Base-by-base conservation (phyloP, 2,329 filamentous ascomycete genomes). In the Claviceps sp. region DNA sequence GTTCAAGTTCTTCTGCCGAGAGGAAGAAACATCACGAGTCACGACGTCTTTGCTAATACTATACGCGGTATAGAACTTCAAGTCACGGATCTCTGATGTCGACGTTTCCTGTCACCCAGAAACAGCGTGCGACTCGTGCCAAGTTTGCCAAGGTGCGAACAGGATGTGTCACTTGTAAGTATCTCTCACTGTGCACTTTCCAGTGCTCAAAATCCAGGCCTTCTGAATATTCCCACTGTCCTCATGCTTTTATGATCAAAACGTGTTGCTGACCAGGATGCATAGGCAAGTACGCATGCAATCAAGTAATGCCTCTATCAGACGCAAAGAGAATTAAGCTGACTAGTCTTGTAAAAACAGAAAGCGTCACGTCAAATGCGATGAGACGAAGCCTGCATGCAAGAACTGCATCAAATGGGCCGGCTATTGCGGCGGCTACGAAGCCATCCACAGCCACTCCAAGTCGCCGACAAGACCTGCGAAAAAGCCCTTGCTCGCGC, bases 361-460 rank as follows among this genome's bases (percentile, higher is more conserved):
- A 54, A 61, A 59, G 50, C 60, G 65, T 14, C 65, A 67, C 47
- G 62, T 67, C 36, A 67, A 67, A 50, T 67, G 65, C 55, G 65
- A 68, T 52, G 65, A 68, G 51, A 58, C 60, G 6, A 67, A 66
- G 53, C 65, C 65, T 5, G 60, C 58, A 14, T 67, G 65, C 55
- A 59, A 61, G 38, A 59, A 65, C 48, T 68, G 65, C 52, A 54
- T 67, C 42, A 67, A 66, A 47, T 67, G 63, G 64, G 61, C 60
- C n/a, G 65, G 65, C 8, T 60, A 59, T 44, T 67, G 65, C 48
- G 59, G 63, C 16, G 65, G 65, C 6, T 67, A 68, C 51, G 60
- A 54, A 30, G 16, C 47, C 14, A 53, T 42, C 7, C 22, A 43
- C 30, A 34, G 44, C 30, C 30, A 51, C 2, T 14, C 34, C 40